A percentile compares a stretch with the other conserved stretches of the same genome.
phyloP scores from a whole-genome alignment of 805 yeast genomes.

The Schwanniomyces polymorphus region DNA sequence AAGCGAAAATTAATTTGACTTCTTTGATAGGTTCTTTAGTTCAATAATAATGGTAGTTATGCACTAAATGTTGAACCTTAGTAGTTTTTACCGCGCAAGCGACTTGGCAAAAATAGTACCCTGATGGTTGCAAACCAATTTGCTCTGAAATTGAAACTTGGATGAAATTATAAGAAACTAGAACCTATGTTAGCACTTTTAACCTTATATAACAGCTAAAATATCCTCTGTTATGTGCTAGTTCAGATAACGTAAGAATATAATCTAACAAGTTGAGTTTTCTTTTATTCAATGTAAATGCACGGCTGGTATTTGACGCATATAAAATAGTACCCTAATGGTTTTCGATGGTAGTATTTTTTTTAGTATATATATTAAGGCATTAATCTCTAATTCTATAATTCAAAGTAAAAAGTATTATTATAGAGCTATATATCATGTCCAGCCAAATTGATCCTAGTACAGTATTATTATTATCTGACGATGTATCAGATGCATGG shows the following conservation, averaged over 20 bases:
- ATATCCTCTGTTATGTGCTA: too few relatives aligned
- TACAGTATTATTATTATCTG: slow-evolving; percentile 25
- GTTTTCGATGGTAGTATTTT: background rate
- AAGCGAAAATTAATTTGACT: too few relatives aligned
- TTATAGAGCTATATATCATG: background rate
- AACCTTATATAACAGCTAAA: too few relatives aligned
- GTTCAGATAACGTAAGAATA: too few relatives aligned
- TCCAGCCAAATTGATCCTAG: slow-evolving; percentile 19
- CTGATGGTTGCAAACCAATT: background rate
- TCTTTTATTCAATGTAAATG: background rate
- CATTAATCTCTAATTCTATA: background rate
- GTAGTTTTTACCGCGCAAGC: background rate
- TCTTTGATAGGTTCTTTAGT: too few relatives aligned
- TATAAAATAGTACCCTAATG: background rate
- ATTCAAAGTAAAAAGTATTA: background rate
- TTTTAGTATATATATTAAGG: background rate
- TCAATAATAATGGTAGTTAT: too few relatives aligned
- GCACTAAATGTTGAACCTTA: background rate
- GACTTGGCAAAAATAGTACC: background rate
- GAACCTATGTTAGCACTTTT: background rate
- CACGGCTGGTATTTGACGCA: background rate
- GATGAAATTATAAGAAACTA: background rate
- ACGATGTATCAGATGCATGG: slow-evolving; percentile 32
- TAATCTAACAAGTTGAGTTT: background rate
- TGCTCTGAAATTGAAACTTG: background rate